phyloP scores from a whole-genome alignment of 768 basidiomycete genomes.

The Lactifluus rugatus region DNA sequence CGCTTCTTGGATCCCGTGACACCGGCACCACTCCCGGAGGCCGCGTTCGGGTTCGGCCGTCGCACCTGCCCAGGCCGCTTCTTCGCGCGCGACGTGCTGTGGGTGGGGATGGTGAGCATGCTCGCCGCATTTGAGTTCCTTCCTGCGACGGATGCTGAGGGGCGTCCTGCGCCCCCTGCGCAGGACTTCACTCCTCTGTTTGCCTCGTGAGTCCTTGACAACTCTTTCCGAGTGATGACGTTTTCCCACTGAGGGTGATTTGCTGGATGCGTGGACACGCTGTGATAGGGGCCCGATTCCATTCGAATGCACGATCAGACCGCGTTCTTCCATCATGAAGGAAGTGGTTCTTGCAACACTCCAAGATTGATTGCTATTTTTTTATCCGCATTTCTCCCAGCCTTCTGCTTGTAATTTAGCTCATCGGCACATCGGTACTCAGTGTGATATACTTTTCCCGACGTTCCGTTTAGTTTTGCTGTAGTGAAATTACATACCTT shows the following conservation, averaged over 20 bases:
- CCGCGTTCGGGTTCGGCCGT: slow-evolving; percentile 7
- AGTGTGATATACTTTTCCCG: background rate
- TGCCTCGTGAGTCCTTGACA: background rate
- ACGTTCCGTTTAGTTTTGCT: background rate
- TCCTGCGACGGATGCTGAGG: slow-evolving; percentile 1
- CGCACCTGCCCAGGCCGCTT: slow-evolving; percentile 9
- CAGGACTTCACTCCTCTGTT: background rate
- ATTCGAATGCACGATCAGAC: slow-evolving; percentile 8
- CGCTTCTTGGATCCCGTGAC: slow-evolving; percentile 8
- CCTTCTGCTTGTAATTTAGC: background rate
- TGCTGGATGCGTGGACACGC: background rate
- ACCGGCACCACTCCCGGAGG: background rate
- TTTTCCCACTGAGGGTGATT: background rate
- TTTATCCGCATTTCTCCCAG: too few species aligned
- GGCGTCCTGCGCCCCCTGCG: background rate
- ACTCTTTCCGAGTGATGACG: background rate
- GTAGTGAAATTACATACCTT: background rate
- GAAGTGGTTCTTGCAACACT: background rate
- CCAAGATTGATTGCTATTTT: background rate
- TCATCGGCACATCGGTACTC: background rate
- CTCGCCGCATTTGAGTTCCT: slow-evolving; percentile 10
- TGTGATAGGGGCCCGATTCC: slow-evolving; percentile 5
- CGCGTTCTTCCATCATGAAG: background rate
- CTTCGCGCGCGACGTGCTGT: background rate
- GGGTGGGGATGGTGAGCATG: slow-evolving; percentile 5